These are phyloP conservation scores for Botryotinia convoluta DNA, from an alignment of 2,329 filamentous ascomycete genomes.

Conservation along the genomic window DNA sequence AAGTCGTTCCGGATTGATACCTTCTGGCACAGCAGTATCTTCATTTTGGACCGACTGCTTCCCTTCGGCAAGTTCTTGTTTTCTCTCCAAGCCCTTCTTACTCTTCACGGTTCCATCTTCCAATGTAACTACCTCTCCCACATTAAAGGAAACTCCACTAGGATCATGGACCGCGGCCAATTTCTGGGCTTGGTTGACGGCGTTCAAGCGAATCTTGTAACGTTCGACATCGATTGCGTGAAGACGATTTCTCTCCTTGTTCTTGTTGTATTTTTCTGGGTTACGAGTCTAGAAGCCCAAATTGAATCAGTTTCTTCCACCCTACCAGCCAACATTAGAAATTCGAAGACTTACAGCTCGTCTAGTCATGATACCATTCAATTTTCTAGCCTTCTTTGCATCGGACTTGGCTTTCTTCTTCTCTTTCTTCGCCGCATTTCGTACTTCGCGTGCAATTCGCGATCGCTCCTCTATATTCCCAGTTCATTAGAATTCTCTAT, in stretches of 20 bases:
- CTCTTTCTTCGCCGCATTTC: constrained; percentile 29
- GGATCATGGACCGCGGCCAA: constrained; percentile 38
- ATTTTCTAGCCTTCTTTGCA: constrained; percentile 32
- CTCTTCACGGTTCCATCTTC: constrained; percentile 36
- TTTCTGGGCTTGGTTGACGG: constrained; percentile 36
- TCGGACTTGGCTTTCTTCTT: constrained; percentile 35
- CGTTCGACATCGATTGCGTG: constrained; percentile 38
- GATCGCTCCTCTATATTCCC: constrained; percentile 29
- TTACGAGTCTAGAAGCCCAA: constrained; percentile 34
- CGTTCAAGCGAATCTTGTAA: constrained; percentile 35
- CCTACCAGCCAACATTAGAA: not conserved
- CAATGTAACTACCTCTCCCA: constrained; percentile 33
- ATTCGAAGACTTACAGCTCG: constrained; percentile 24
- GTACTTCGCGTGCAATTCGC: constrained; percentile 28
- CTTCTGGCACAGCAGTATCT: constrained; percentile 7
- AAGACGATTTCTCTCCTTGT: constrained; percentile 38
- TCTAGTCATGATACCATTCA: constrained; percentile 31
- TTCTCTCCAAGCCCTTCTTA: constrained; percentile 18
- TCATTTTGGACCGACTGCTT: constrained; percentile 10
- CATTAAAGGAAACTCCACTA: constrained; percentile 37
- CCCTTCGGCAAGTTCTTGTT: constrained; percentile 24
- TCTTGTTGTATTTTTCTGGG: constrained; percentile 39
- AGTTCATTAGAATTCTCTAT: not conserved
- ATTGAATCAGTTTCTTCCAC: not conserved
- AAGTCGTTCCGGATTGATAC: constrained; percentile 21